Percentiles rank a stretch among this genome's conserved stretches.
phyloP scores from a whole-genome alignment of 495 filamentous ascomycete genomes.

The Daldinia vernicosa region DNA sequence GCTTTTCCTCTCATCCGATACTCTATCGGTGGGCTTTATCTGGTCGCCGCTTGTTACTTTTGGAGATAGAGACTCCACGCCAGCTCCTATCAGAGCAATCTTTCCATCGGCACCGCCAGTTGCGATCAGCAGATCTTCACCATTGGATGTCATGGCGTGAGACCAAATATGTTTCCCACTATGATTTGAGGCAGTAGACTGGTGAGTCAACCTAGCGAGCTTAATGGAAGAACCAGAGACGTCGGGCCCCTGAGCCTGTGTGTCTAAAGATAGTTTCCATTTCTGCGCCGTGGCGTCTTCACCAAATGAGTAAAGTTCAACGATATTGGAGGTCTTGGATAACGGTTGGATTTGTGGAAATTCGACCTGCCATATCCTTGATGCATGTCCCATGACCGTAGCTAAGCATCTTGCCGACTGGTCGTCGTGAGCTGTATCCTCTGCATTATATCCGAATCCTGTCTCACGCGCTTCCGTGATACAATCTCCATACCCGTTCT shows the following conservation, averaged over 20 bases:
- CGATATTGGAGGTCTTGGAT: slow-evolving; percentile 39
- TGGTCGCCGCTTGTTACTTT: background rate
- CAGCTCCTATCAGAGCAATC: slow-evolving; percentile 53
- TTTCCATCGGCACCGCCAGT: slow-evolving; percentile 89
- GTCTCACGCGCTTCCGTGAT: slow-evolving; percentile 55
- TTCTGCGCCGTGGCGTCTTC: slow-evolving; percentile 78
- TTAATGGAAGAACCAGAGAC: slow-evolving; percentile 17
- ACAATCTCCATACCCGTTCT: slow-evolving; percentile 26
- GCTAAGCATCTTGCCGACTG: slow-evolving; percentile 59
- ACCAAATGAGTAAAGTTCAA: slow-evolving; percentile 74
- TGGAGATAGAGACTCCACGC: background rate
- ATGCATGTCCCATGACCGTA: slow-evolving; percentile 81
- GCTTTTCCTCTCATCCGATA: slow-evolving; percentile 3
- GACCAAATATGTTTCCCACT: slow-evolving; percentile 95
- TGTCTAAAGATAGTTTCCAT: slow-evolving; percentile 67
- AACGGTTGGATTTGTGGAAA: slow-evolving; percentile 56
- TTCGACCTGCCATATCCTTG: slow-evolving; percentile 86
- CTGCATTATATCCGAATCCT: slow-evolving; percentile 55
- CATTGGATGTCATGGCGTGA: slow-evolving; percentile 55
- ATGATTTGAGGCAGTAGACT: slow-evolving; percentile 68
- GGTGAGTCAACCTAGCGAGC: slow-evolving; percentile 57
- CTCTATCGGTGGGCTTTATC: slow-evolving; percentile 3
- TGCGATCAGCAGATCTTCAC: slow-evolving; percentile 59
- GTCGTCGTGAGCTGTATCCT: slow-evolving; percentile 35
- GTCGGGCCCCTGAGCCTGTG: background rate